Percentiles rank a stretch among this genome's conserved stretches.
Evolutionary conservation across 352 stramenopile species (phyloP).

Genomic region (Lagenidium sp.): DNA sequence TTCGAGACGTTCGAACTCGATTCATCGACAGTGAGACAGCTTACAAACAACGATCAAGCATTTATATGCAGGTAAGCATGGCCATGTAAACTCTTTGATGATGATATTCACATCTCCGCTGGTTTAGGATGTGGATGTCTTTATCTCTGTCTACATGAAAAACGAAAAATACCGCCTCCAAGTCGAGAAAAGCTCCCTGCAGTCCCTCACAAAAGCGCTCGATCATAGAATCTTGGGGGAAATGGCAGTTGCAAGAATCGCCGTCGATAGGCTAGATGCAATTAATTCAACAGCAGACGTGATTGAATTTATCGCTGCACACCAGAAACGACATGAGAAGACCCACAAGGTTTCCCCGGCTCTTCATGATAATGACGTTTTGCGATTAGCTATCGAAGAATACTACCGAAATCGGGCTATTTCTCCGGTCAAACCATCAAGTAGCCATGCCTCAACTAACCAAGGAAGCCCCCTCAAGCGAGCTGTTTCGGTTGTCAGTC

Average conservation of each 20-base stretch:
- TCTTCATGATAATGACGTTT: conserved; percentile 33
- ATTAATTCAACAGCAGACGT: conserved; percentile 54
- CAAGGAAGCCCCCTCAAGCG: too few species aligned
- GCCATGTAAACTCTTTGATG: too few species aligned
- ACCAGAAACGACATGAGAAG: conserved; percentile 36
- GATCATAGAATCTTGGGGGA: conserved; percentile 46
- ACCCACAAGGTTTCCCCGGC: conserved; percentile 31
- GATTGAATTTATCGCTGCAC: conserved; percentile 41
- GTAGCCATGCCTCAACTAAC: too few species aligned
- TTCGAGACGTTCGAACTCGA: conserved; percentile 24
- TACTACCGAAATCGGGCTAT: conserved; percentile 20
- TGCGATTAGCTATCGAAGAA: conserved; percentile 47
- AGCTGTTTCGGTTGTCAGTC: too few species aligned
- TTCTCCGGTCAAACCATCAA: conserved; percentile 5
- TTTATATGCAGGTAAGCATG: conserved; percentile 49
- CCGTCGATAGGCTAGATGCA: conserved; percentile 31
- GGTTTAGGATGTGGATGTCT: conserved; percentile 57
- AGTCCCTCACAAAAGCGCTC: conserved; percentile 59
- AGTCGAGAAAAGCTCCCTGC: conserved; percentile 68
- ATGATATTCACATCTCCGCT: not conserved
- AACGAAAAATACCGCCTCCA: conserved; percentile 82
- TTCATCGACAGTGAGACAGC: conserved; percentile 6
- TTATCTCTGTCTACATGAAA: conserved; percentile 75
- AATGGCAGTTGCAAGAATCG: conserved; percentile 20
- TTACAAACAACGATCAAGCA: conserved; percentile 33